Conservation (phyloP, 345 rosid genomes). For the Mallotus nudiflorus region DNA sequence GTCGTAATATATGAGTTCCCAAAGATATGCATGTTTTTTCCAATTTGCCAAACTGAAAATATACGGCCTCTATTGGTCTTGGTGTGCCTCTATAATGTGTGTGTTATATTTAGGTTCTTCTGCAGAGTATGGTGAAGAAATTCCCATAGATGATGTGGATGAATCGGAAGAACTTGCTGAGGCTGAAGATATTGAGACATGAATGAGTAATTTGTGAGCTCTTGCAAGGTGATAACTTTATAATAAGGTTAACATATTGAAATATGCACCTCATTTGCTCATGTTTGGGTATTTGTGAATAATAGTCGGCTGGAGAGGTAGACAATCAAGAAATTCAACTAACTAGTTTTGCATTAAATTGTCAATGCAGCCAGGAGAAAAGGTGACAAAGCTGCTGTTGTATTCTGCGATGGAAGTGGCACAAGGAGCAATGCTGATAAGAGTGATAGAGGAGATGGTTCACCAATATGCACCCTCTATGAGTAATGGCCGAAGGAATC, state of each 20-base stretch:
- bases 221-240: neutral
- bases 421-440: neutral
- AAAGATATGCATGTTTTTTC: too few relatives aligned
- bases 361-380: neutral
- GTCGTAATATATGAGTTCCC: neutral
- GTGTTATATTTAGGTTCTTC: slow-evolving; percentile 32
- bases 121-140: slow-evolving; percentile 55
- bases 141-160: slow-evolving; percentile 74
- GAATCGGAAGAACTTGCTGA: slow-evolving; percentile 58
- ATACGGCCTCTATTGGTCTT: neutral
- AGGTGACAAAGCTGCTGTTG: neutral
- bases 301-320: too few relatives aligned
- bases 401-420: neutral
- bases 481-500: neutral
- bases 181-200: slow-evolving; percentile 26
- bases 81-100: slow-evolving; percentile 8
- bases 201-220: slow-evolving; percentile 23
- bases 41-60: too few relatives aligned
- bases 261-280: neutral
- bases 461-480: too few relatives aligned
- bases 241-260: neutral
- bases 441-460: neutral
- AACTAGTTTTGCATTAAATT: neutral
- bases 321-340: neutral
- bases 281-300: neutral